Evolutionary conservation across 305 asterid genomes (phyloP), one percentile per base, ranked within the genome.

Genomic region (Plantago coronopus): DNA sequence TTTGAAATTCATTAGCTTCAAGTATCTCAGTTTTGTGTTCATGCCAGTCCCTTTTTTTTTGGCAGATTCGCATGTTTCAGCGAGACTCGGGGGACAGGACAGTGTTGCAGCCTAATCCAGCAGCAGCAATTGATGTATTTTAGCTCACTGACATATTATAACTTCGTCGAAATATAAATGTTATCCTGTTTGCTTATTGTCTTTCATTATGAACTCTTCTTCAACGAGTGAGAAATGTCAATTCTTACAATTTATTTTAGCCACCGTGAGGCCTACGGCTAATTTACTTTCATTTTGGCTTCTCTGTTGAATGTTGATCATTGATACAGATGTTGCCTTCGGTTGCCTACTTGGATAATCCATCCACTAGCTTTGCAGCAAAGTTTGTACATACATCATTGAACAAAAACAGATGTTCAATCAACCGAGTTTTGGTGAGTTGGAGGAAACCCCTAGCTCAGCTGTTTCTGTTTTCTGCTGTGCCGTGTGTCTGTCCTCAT

Each of bases 301-400:
- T 38, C 0, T 38, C 43, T 53, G 34, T 61, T 69, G 66, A 62
- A 14, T 53, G 34, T 61, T 69, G 66, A 62, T 73, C 29, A 55
- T 71, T 48, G 61, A 62, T 83, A 82, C 95, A 91, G 98, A 79
- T 93, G 89, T 65, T 93, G 82, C 99, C 99, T 57, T 62, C 89
- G 63, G 85, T 76, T 58, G 96, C 87, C 59, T 85, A 89, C 77
- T 37, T 58, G 67, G 97, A 93, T 69, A 93, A 93, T 73, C 97
- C 99, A 27, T 93, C 99, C 64, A 89, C 94, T 51, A 85, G 97
- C 73, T 93, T 83, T 76, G 94, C 99, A 20, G 84, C 97, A 34
- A 93, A 93, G 83, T 93, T 89, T 79, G 99, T 87, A 29, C 99
- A 93, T 78, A 89, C 97, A 59, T 93, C 97, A 63, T 74, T 87